These are phyloP conservation scores for cucumber (Cucumis sativus) DNA, from an alignment of 306 rosid species.

Conservation along the genomic window DNA sequence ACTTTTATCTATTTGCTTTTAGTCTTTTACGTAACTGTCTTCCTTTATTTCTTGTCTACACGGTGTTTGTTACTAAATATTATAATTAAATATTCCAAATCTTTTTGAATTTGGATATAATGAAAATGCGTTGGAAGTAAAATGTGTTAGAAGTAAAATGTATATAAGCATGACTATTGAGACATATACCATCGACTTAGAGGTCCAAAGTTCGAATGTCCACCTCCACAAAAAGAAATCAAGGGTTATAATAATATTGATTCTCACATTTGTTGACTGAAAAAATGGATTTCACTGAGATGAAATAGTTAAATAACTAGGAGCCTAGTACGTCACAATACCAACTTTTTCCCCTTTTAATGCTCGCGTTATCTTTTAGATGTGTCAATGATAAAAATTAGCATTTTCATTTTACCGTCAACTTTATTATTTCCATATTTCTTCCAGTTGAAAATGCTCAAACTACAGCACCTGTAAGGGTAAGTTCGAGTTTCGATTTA, in stretches of 20 bases:
- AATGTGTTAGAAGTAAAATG: too few relatives aligned
- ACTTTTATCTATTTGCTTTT: not conserved
- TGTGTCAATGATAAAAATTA: not conserved
- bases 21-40: not conserved
- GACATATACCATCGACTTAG: not conserved
- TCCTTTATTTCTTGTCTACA: not conserved
- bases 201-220: not conserved
- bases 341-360: not conserved
- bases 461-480: conserved; percentile 43
- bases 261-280: not conserved
- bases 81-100: not conserved
- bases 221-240: not conserved
- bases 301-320: not conserved
- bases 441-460: conserved; percentile 51
- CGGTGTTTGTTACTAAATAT: not conserved
- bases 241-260: too few relatives aligned
- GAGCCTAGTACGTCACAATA: not conserved
- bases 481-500: conserved; percentile 53
- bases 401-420: not conserved
- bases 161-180: too few relatives aligned
- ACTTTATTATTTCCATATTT: not conserved
- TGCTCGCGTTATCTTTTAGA: not conserved
- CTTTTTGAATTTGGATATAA: not conserved
- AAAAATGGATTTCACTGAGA: not conserved
- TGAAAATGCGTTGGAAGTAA: not conserved